A percentile compares a stretch with the other conserved stretches of the same genome.
Conservation (phyloP, 1,139 yeast genomes). For the Yamadazyma diddensiae region DNA sequence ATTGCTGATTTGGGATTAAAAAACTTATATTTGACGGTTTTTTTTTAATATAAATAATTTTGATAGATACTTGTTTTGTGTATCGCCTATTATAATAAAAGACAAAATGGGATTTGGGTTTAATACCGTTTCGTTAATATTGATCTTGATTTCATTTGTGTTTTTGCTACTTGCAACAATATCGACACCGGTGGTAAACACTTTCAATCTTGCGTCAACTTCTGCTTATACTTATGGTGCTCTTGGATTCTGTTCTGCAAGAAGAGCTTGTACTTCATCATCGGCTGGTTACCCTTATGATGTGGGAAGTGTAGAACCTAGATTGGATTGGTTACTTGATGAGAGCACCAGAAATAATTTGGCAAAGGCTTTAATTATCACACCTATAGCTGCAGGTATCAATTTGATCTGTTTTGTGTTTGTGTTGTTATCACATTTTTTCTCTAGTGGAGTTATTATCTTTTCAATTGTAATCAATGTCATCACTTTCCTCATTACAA, state of each 20-base stretch:
- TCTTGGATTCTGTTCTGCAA: slow-evolving; percentile 67
- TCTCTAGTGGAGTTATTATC: slow-evolving; percentile 17
- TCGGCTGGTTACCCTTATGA: slow-evolving; percentile 33
- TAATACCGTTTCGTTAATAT: slow-evolving; percentile 28
- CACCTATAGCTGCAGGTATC: slow-evolving; percentile 80
- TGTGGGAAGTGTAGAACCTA: slow-evolving; percentile 18
- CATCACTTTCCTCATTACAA: slow-evolving; percentile 49
- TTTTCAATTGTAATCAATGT: slow-evolving; percentile 30
- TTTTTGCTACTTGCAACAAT: slow-evolving; percentile 52
- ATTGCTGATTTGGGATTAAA: background rate
- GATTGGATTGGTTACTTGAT: slow-evolving; percentile 25
- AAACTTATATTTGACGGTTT: background rate
- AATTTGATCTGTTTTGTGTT: slow-evolving; percentile 49
- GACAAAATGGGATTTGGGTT: slow-evolving; percentile 21
- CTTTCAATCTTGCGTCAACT: slow-evolving; percentile 37
- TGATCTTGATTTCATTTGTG: slow-evolving; percentile 41
- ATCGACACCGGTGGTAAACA: slow-evolving; percentile 42
- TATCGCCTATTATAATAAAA: background rate
- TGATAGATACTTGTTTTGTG: too few species aligned
- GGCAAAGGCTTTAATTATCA: slow-evolving; percentile 70
- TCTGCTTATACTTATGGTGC: slow-evolving; percentile 70
- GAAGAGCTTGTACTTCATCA: slow-evolving; percentile 43
- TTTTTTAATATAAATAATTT: too few species aligned
- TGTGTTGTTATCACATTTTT: slow-evolving; percentile 28
- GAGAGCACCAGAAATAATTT: slow-evolving; percentile 55